These are phyloP conservation scores for Tripidium arundinaceum DNA, from an alignment of 202 grass and related monocot genomes.

Conservation along the genomic window DNA sequence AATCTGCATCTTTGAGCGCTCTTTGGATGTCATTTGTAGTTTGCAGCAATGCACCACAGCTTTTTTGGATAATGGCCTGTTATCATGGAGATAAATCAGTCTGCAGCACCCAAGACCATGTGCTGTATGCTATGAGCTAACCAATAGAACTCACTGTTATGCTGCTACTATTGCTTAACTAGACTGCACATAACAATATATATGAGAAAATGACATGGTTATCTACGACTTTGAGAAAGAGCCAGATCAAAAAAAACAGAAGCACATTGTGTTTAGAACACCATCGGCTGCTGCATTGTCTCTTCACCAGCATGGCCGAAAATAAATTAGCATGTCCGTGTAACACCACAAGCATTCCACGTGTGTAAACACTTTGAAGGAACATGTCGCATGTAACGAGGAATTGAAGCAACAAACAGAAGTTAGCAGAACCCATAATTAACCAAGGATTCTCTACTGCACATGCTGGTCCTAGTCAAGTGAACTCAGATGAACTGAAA, in stretches of 20 bases:
- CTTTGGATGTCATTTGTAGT: slow-evolving; percentile 38
- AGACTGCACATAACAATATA: background rate
- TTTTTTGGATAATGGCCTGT: slow-evolving; percentile 30
- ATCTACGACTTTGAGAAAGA: background rate
- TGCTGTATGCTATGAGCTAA: background rate
- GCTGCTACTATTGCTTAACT: background rate
- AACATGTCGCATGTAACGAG: background rate
- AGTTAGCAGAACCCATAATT: background rate
- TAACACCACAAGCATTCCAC: background rate
- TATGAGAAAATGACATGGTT: background rate
- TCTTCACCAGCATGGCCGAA: background rate
- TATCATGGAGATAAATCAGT: slow-evolving; percentile 11
- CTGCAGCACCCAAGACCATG: background rate
- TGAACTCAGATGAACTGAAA: slow-evolving; percentile 3
- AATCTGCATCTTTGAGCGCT: background rate
- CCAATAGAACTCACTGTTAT: background rate
- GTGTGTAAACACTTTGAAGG: background rate
- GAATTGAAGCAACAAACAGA: background rate
- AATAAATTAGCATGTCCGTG: background rate
- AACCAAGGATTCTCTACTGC: background rate
- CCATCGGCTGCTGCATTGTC: background rate
- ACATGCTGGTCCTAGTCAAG: background rate
- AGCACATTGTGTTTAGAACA: background rate
- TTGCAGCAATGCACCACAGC: slow-evolving; percentile 13
- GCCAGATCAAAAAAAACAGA: background rate